Evolutionary conservation across 345 rosid genomes (phyloP).

Genomic region (Balakata baccata): DNA sequence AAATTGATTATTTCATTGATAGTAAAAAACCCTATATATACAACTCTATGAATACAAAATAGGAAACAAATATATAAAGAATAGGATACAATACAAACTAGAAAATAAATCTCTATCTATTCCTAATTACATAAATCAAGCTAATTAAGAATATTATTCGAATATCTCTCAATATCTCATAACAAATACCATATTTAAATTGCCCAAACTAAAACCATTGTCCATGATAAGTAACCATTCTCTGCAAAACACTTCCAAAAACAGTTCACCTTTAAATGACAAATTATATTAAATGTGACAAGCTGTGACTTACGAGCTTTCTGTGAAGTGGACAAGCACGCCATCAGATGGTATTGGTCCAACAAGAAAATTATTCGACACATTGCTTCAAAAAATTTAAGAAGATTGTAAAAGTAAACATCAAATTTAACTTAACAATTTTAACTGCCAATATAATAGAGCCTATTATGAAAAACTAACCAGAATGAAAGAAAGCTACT

Average conservation of each 20-base stretch:
- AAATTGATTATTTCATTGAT: too few relatives aligned
- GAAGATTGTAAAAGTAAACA: conserved; percentile 22
- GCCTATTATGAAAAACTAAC: not conserved
- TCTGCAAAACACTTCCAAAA: not conserved
- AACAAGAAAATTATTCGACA: conserved; percentile 78
- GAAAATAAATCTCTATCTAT: too few relatives aligned
- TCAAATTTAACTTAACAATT: conserved; percentile 2
- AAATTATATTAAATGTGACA: conserved; percentile 15
- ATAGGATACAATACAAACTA: too few relatives aligned
- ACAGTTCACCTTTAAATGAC: not conserved
- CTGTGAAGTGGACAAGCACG: conserved; percentile 50
- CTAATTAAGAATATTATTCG: too few relatives aligned
- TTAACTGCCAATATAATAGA: not conserved
- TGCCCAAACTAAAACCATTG: not conserved
- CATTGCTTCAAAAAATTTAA: conserved; percentile 57
- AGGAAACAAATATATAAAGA: too few relatives aligned
- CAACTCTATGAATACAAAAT: too few relatives aligned
- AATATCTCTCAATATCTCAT: too few relatives aligned
- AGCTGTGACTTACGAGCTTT: conserved; percentile 64
- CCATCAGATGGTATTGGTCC: conserved; percentile 86
- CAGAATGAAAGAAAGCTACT: conserved; percentile 43
- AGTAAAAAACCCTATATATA: too few relatives aligned
- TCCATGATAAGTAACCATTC: not conserved
- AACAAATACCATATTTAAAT: not conserved
- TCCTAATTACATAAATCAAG: too few relatives aligned